Evolutionary conservation across 257 asterid genomes (phyloP).

Genomic region (Fraxinus anomala): DNA sequence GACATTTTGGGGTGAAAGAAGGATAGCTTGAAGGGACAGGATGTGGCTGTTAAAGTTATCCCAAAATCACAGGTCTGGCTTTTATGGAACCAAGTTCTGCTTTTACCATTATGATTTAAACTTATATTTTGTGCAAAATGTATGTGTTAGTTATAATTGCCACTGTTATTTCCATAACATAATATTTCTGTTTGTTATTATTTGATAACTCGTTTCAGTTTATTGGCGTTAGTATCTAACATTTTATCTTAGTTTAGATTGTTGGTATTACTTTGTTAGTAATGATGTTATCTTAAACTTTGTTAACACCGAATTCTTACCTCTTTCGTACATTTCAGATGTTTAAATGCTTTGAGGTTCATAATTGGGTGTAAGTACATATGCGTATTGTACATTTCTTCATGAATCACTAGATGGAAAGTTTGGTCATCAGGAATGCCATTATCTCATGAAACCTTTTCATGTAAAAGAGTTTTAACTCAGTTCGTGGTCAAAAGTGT

Average conservation of each 20-base stretch:
- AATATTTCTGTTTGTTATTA: not conserved
- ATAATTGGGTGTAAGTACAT: not conserved
- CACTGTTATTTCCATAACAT: not conserved
- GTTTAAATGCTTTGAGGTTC: not conserved
- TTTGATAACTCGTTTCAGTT: not conserved
- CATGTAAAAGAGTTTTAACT: not conserved
- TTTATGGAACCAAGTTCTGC: not conserved
- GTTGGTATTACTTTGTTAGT: not conserved
- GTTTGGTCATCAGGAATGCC: not conserved
- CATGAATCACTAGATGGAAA: not conserved
- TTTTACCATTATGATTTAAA: not conserved
- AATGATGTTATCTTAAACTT: not conserved
- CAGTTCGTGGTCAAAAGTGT: not conserved
- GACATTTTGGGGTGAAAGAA: too few relatives aligned
- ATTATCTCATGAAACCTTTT: not conserved
- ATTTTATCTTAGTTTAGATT: not conserved
- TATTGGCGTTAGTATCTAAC: not conserved
- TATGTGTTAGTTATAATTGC: not conserved
- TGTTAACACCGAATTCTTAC: not conserved
- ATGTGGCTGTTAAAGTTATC: constrained; percentile 30
- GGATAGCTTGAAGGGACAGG: too few relatives aligned
- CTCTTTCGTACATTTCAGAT: not conserved
- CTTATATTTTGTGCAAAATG: not conserved
- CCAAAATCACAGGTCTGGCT: constrained; percentile 54
- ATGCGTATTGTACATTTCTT: not conserved